Conservation (phyloP, 2,329 filamentous ascomycete species). For the Aspergillus floridensis region DNA sequence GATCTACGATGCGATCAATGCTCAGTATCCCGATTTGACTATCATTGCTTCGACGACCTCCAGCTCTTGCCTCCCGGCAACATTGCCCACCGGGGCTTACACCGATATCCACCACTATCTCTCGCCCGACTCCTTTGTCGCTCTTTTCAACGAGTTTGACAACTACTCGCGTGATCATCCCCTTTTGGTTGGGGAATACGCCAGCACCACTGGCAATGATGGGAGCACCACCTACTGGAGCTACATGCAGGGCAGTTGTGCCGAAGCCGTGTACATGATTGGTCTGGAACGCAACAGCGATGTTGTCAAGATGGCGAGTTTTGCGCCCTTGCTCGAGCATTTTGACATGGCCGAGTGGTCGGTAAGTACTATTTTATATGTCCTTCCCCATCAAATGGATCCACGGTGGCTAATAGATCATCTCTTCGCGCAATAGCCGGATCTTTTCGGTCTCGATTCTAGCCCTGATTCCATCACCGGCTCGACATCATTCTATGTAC, state of each 20-base stretch:
- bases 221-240: not conserved
- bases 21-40: constrained; percentile 55
- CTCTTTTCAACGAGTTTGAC: not conserved
- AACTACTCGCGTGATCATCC: not conserved
- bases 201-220: not conserved
- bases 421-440: not conserved
- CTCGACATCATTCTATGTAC: not conserved
- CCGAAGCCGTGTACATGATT: constrained; percentile 32
- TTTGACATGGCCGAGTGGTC: constrained; percentile 31
- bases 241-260: not conserved
- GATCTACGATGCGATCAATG: constrained; percentile 60
- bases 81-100: not conserved
- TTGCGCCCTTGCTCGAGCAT: constrained; percentile 31
- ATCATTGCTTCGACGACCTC: constrained; percentile 38
- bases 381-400: not conserved
- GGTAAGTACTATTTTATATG: constrained; percentile 9
- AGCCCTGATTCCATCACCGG: not conserved
- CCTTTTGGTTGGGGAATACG: not conserved
- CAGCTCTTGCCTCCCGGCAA: not conserved
- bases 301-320: constrained; percentile 29
- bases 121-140: not conserved
- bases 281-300: constrained; percentile 41
- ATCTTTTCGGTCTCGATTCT: not conserved
- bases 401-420: not conserved
- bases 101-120: not conserved